Conservation (phyloP, 1,139 yeast genomes). For the Debaryomyces coudertii region DNA sequence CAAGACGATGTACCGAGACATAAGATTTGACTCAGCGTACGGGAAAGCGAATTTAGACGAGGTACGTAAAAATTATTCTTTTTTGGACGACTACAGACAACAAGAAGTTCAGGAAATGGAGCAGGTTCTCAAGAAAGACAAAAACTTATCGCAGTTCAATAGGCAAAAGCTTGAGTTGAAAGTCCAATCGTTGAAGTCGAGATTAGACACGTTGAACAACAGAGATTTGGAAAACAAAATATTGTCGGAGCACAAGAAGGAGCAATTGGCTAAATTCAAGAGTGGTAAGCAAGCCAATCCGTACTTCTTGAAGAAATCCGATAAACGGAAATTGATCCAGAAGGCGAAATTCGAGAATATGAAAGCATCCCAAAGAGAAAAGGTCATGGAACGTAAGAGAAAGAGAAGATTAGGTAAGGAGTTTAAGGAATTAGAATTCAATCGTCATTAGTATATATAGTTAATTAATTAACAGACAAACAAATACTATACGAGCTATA, state of each 20-base stretch:
- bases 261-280: conserved; percentile 48
- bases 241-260: conserved; percentile 53
- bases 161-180: conserved; percentile 55
- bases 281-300: conserved; percentile 53
- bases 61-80: conserved; percentile 76
- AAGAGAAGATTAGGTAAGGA: conserved; percentile 93
- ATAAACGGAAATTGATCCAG: conserved; percentile 80
- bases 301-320: conserved; percentile 75
- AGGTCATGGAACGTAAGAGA: conserved; percentile 89
- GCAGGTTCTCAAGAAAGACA: conserved; percentile 57
- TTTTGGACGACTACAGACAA: conserved; percentile 82
- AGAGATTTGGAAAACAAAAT: conserved; percentile 75
- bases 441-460: conserved; percentile 9
- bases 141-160: conserved; percentile 53
- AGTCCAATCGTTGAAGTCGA: conserved; percentile 67
- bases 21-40: conserved; percentile 86
- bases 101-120: conserved; percentile 68
- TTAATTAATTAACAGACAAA: conserved; percentile 5
- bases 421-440: conserved; percentile 69
- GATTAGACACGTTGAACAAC: conserved; percentile 75
- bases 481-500: conserved; percentile 8
- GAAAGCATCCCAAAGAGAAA: conserved; percentile 82
- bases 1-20: conserved; percentile 64
- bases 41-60: conserved; percentile 76
- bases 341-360: conserved; percentile 85